Evolutionary conservation across 2,329 filamentous ascomycete genomes (phyloP).

Genomic region (Xylaria sp.): DNA sequence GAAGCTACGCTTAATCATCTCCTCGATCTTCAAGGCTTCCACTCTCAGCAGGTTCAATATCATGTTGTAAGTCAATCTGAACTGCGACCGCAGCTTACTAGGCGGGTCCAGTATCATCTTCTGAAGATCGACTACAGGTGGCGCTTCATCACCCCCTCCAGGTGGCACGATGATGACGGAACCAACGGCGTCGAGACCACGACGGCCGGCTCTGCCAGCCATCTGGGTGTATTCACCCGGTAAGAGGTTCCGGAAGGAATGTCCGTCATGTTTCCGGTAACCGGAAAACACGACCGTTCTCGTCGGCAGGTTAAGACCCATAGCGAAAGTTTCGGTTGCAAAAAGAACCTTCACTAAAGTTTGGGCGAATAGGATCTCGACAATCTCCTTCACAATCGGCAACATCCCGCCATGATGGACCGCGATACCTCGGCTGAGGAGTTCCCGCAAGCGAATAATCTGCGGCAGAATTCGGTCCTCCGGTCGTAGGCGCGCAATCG

Average conservation of each 20-base stretch:
- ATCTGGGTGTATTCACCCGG: slow-evolving; percentile 99
- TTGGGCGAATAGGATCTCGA: slow-evolving; percentile 94
- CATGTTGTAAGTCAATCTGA: slow-evolving; percentile 99
- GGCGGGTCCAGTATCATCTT: slow-evolving; percentile 97
- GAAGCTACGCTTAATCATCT: slow-evolving; percentile 99
- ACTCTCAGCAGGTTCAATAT: slow-evolving; percentile 94
- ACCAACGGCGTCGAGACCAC: slow-evolving; percentile 89
- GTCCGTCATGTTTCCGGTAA: slow-evolving; percentile 93
- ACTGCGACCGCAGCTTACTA: slow-evolving; percentile 93
- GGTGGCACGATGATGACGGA: slow-evolving; percentile 92
- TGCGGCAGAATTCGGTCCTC: slow-evolving; percentile 92
- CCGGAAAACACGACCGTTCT: slow-evolving; percentile 97
- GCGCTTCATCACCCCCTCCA: slow-evolving; percentile 79
- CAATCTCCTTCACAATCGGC: slow-evolving; percentile 96
- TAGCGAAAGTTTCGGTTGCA: slow-evolving; percentile 97
- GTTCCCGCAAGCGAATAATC: slow-evolving; percentile 82
- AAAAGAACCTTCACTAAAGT: slow-evolving; percentile 96
- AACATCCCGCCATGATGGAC: slow-evolving; percentile 94
- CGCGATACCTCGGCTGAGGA: slow-evolving; percentile 85
- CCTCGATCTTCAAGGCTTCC: slow-evolving; percentile 96
- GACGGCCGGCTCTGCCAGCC: slow-evolving; percentile 90
- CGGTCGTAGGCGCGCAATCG: slow-evolving; percentile 84
- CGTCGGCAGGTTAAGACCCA: slow-evolving; percentile 95
- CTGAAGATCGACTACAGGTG: slow-evolving; percentile 77
- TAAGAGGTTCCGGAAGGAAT: slow-evolving; percentile 85